Conservation (phyloP, 140 eudicot genomes). For the Bidens hawaiensis region DNA sequence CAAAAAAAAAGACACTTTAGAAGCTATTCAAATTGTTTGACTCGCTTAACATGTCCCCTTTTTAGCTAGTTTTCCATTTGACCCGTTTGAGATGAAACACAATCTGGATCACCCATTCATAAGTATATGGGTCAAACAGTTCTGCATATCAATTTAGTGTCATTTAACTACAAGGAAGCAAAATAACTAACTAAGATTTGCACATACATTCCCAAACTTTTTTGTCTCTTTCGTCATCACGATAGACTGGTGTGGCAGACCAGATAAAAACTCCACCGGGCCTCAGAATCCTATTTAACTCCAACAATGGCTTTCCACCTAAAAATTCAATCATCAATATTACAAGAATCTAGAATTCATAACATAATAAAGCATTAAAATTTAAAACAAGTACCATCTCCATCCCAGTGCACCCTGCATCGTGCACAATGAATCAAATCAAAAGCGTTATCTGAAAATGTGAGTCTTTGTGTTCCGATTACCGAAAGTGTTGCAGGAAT, state of each 20-base stretch:
- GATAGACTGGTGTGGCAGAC: conserved; percentile 99
- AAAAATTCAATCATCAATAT: conserved; percentile 20
- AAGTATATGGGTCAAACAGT: not conserved
- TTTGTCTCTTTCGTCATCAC: conserved; percentile 58
- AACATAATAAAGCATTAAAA: not conserved
- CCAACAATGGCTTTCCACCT: conserved; percentile 96
- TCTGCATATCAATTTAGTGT: not conserved
- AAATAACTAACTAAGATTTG: conserved; percentile 3
- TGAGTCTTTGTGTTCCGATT: conserved; percentile 86
- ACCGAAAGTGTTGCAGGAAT: conserved; percentile 96
- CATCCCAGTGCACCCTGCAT: conserved; percentile 99
- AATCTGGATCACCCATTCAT: not conserved
- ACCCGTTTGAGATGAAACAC: not conserved
- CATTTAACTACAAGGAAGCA: not conserved
- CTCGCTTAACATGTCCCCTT: not conserved
- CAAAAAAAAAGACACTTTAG: not conserved
- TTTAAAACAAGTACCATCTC: conserved; percentile 48
- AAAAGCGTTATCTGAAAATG: conserved; percentile 85
- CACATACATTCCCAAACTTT: conserved; percentile 60
- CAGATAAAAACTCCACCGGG: conserved; percentile 98
- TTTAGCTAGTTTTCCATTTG: not conserved
- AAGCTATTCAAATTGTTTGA: not conserved
- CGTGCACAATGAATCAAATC: conserved; percentile 98
- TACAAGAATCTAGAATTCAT: not conserved
- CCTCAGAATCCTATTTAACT: conserved; percentile 82